These are phyloP conservation scores for Eutrema yunnanense DNA, from an alignment of 345 rosid species.

Conservation along the genomic window DNA sequence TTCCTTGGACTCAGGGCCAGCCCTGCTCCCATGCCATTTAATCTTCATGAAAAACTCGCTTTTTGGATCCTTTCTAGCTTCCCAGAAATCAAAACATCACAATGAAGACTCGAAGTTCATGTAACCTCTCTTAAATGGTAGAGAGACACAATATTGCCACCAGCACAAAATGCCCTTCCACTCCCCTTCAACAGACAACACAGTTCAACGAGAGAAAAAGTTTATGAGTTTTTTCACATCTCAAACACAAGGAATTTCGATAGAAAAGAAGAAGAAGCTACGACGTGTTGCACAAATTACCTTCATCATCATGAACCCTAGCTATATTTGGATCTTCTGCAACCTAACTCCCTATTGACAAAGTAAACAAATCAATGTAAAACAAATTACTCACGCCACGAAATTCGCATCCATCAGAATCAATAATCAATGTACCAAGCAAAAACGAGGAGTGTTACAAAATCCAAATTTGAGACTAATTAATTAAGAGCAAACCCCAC, in stretches of 20 bases:
- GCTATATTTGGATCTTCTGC: conserved; percentile 58
- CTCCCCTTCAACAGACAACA: conserved; percentile 61
- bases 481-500: background rate
- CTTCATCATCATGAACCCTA: conserved; percentile 66
- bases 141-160: conserved; percentile 75
- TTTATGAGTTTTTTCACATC: background rate
- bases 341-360: conserved; percentile 48
- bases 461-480: background rate
- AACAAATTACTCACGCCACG: background rate
- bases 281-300: conserved; percentile 26
- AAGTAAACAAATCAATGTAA: background rate
- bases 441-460: background rate
- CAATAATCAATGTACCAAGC: background rate
- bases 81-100: background rate
- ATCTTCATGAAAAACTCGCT: background rate
- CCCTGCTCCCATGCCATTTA: background rate
- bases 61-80: background rate
- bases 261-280: background rate
- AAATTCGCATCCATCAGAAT: background rate
- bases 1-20: too few species aligned
- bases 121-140: conserved; percentile 66
- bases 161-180: conserved; percentile 95
- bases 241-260: background rate
- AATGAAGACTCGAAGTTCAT: background rate
- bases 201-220: conserved; percentile 10